These are phyloP conservation scores for Claviceps sp. DNA, from an alignment of 2,329 filamentous ascomycete species.

Conservation along the genomic window DNA sequence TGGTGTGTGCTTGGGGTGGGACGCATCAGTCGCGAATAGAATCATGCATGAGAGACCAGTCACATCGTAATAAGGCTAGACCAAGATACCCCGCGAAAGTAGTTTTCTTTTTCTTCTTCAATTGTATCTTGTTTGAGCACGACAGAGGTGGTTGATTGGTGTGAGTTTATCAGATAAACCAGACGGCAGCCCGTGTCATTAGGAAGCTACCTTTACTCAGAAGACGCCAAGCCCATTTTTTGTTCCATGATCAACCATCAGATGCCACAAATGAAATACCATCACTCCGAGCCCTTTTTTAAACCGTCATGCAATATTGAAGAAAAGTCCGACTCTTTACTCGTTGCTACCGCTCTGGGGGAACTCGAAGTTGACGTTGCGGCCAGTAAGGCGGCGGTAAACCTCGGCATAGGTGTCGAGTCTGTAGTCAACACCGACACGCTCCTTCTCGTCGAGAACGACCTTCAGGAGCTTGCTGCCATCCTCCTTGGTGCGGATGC, in stretches of 20 bases:
- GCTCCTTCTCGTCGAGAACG: slow-evolving; percentile 99
- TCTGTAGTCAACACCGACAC: slow-evolving; percentile 96
- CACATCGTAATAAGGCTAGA: slow-evolving; percentile 3
- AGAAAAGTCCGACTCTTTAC: slow-evolving; percentile 38
- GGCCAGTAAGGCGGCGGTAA: slow-evolving; percentile 95
- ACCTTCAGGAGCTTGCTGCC: slow-evolving; percentile 98
- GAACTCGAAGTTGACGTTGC: slow-evolving; percentile 97
- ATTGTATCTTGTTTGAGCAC: slow-evolving; percentile 2
- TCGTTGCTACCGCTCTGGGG: slow-evolving; percentile 68
- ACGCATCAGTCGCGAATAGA: slow-evolving; percentile 46
- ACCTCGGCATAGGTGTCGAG: slow-evolving; percentile 99
- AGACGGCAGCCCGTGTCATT: slow-evolving; percentile 31
- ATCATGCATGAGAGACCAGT: slow-evolving; percentile 3
- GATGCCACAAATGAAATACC: slow-evolving; percentile 22
- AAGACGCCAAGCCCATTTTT: slow-evolving; percentile 32
- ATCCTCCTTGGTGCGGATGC: slow-evolving; percentile 96
- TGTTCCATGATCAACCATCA: slow-evolving; percentile 23
- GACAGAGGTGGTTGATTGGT: slow-evolving; percentile 10
- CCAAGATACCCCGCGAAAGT: slow-evolving; percentile 30
- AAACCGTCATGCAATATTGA: slow-evolving; percentile 5
- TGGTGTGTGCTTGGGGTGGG: slow-evolving; percentile 91
- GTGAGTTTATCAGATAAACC: slow-evolving; percentile 19
- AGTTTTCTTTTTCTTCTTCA: not conserved
- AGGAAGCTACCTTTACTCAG: slow-evolving; percentile 35
- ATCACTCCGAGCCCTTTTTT: slow-evolving; percentile 6